Evolutionary conservation across 495 filamentous ascomycete genomes (phyloP).

Genomic region (Lepidopterella palustris): DNA sequence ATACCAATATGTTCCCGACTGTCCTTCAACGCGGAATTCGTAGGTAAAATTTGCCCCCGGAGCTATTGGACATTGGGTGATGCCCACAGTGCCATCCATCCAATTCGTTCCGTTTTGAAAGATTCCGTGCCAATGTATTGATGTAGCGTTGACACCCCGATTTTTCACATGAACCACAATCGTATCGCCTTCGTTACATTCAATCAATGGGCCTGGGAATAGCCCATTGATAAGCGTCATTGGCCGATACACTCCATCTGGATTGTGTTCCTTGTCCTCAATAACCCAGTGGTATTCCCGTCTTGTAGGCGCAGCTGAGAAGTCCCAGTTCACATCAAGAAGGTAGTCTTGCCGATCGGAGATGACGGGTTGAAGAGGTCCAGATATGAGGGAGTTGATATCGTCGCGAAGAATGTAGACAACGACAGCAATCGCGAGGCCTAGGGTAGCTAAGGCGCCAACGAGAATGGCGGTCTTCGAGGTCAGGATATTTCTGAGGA

Average conservation of each 20-base stretch:
- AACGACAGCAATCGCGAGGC: neutral
- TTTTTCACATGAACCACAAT: constrained; percentile 43
- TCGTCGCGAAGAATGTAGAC: constrained; percentile 2
- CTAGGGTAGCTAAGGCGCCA: neutral
- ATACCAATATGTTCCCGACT: constrained; percentile 37
- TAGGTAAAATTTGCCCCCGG: constrained; percentile 34
- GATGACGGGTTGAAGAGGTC: neutral
- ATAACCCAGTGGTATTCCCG: constrained; percentile 48
- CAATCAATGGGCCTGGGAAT: constrained; percentile 28
- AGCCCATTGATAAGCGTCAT: constrained; percentile 37
- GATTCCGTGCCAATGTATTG: constrained; percentile 28
- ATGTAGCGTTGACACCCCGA: constrained; percentile 40
- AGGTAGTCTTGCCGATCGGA: constrained; percentile 36
- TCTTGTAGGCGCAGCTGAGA: constrained; percentile 34
- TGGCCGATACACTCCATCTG: constrained; percentile 46
- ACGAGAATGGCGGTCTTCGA: neutral
- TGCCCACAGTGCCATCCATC: constrained; percentile 24
- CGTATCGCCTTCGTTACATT: constrained; percentile 30
- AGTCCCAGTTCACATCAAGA: constrained; percentile 45
- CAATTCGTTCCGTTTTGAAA: constrained; percentile 35
- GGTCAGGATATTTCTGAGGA: neutral
- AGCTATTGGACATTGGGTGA: constrained; percentile 31
- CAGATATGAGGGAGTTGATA: neutral
- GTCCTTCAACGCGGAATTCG: constrained; percentile 31
- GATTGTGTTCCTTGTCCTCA: constrained; percentile 44